phyloP scores from a whole-genome alignment of 208 protist species.

The Wallacemonas sp. region DNA sequence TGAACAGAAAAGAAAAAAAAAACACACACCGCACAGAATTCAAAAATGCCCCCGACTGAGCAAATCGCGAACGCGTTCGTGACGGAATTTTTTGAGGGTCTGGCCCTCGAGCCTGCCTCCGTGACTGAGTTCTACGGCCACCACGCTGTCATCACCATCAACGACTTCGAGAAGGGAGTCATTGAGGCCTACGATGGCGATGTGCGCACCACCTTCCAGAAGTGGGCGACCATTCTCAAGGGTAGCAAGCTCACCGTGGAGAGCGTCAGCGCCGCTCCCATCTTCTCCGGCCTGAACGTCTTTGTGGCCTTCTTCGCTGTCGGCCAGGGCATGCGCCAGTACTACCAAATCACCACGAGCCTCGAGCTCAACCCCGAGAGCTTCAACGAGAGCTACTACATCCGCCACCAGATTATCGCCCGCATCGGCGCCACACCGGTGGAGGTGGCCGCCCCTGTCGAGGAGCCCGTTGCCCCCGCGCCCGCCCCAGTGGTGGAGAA shows the following conservation, averaged over 20 bases:
- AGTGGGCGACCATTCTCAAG: conserved; percentile 60
- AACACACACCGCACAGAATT: neutral
- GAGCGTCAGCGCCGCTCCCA: conserved; percentile 51
- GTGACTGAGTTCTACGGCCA: conserved; percentile 65
- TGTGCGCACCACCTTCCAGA: conserved; percentile 40
- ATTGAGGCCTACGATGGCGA: conserved; percentile 48
- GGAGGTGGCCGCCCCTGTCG: conserved; percentile 30
- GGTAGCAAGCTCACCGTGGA: conserved; percentile 72
- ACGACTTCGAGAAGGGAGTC: conserved; percentile 82
- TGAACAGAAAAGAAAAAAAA: no score
- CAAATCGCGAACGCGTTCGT: conserved; percentile 84
- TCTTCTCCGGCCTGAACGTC: conserved; percentile 78
- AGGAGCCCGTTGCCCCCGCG: conserved; percentile 29
- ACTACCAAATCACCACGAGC: conserved; percentile 76
- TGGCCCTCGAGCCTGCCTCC: conserved; percentile 58
- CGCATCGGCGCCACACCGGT: conserved; percentile 48
- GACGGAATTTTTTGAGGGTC: conserved; percentile 81
- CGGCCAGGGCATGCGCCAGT: conserved; percentile 49
- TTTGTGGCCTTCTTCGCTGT: conserved; percentile 59
- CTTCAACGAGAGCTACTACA: conserved; percentile 69
- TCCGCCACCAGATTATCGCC: conserved; percentile 79
- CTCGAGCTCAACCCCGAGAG: conserved; percentile 65
- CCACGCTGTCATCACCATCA: conserved; percentile 64
- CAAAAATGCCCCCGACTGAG: conserved; percentile 47
- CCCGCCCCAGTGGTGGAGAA: conserved; percentile 29